phyloP scores from a whole-genome alignment of 306 rosid species.

The Mimosa bimucronata region DNA sequence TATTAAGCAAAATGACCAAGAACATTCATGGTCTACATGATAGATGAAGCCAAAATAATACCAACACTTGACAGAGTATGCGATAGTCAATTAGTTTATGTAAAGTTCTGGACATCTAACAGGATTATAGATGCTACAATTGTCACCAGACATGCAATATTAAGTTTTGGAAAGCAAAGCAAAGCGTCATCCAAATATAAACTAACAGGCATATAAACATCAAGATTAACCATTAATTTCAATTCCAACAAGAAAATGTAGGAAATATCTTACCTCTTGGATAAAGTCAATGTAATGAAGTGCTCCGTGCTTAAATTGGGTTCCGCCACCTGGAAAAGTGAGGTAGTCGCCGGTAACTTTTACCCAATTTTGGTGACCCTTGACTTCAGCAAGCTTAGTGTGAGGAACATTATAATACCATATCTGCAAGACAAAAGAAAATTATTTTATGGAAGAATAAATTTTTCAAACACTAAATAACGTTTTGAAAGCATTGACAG shows the following conservation, averaged over 20 bases:
- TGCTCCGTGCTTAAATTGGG: slow-evolving; percentile 97
- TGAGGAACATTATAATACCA: slow-evolving; percentile 98
- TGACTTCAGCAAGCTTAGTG: slow-evolving; percentile 82
- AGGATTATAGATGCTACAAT: slow-evolving; percentile 11
- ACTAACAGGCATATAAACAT: slow-evolving; percentile 1
- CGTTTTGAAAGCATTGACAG: slow-evolving; percentile 15
- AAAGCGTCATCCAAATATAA: slow-evolving; percentile 8
- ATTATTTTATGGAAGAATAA: slow-evolving; percentile 33
- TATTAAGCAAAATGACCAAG: slow-evolving; percentile 31
- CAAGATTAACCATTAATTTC: slow-evolving; percentile 19
- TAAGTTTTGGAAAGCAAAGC: neutral
- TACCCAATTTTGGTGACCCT: slow-evolving; percentile 99
- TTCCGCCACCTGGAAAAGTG: slow-evolving; percentile 99
- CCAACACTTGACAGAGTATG: neutral
- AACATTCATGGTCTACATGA: slow-evolving; percentile 1
- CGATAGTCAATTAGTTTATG: neutral
- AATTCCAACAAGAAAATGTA: slow-evolving; percentile 13
- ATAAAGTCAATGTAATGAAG: slow-evolving; percentile 98
- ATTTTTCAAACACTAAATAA: neutral
- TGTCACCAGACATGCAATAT: neutral
- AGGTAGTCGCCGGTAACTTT: slow-evolving; percentile 89
- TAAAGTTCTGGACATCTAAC: slow-evolving; percentile 12
- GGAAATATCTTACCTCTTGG: slow-evolving; percentile 61
- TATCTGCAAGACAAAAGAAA: slow-evolving; percentile 62
- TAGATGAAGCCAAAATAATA: neutral